These are phyloP conservation scores for Athelia sp. DNA, from an alignment of 1,284 basidiomycete genomes.

Conservation along the genomic window DNA sequence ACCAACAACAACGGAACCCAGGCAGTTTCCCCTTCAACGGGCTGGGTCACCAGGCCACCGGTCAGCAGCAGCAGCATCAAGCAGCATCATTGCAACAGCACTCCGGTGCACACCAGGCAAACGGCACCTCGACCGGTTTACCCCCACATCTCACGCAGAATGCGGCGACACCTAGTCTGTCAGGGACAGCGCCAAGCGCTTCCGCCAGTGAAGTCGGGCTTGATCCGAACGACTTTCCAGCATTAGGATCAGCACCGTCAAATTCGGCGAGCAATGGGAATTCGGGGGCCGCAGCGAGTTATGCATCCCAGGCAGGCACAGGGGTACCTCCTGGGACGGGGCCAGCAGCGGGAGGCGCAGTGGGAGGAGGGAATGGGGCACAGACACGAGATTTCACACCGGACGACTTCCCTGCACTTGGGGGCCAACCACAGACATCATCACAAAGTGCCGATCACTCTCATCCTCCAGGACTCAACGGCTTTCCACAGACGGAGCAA, in stretches of 20 bases:
- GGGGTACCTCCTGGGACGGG: constrained; percentile 38
- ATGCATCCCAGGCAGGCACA: constrained; percentile 73
- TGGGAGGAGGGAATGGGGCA: constrained; percentile 30
- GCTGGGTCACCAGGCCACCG: constrained; percentile 27
- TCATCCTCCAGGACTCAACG: constrained; percentile 67
- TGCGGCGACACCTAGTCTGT: constrained; percentile 34
- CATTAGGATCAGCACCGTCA: constrained; percentile 55
- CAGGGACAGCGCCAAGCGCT: constrained; percentile 45
- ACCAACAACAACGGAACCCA: constrained; percentile 54
- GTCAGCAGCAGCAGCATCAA: constrained; percentile 37
- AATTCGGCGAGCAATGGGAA: constrained; percentile 29
- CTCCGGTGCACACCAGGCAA: constrained; percentile 32
- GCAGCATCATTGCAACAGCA: constrained; percentile 29
- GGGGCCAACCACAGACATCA: constrained; percentile 45
- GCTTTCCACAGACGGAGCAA: constrained; percentile 45
- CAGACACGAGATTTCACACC: constrained; percentile 69
- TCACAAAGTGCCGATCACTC: constrained; percentile 24
- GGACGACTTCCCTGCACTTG: constrained; percentile 80
- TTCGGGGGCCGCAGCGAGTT: constrained; percentile 45
- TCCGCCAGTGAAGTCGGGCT: constrained; percentile 72
- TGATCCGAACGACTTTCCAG: constrained; percentile 83
- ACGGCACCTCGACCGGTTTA: constrained; percentile 44
- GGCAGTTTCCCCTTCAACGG: constrained; percentile 53
- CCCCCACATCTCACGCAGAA: constrained; percentile 51
- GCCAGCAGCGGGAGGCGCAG: constrained; percentile 30